phyloP scores from a whole-genome alignment of 1,284 basidiomycete genomes.

The Apiotrichum montevideense region DNA sequence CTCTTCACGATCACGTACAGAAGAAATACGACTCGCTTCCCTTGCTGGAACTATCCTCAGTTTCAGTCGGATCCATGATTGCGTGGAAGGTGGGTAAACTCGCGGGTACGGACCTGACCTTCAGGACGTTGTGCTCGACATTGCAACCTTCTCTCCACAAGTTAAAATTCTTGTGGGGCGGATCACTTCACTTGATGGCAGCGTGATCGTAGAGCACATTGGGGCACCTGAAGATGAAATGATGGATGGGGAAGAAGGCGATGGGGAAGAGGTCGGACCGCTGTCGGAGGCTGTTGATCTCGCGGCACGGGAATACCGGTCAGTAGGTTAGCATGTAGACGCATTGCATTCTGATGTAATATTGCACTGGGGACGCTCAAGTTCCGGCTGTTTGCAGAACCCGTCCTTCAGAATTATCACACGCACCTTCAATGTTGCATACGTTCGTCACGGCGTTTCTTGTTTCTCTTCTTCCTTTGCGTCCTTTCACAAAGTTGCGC shows the following conservation, averaged over 20 bases:
- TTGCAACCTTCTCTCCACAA: constrained; percentile 34
- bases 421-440: too few species aligned
- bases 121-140: constrained; percentile 34
- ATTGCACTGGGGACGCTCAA: too few species aligned
- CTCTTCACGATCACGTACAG: constrained; percentile 3
- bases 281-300: not conserved
- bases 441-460: too few species aligned
- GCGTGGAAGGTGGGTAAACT: constrained; percentile 31
- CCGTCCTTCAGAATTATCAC: too few species aligned
- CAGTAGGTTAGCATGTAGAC: not conserved
- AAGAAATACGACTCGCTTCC: constrained; percentile 14
- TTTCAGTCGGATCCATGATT: constrained; percentile 16
- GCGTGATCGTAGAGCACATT: not conserved
- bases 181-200: constrained; percentile 3
- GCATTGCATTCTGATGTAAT: too few species aligned
- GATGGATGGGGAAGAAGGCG: not conserved
- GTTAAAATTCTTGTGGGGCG: constrained; percentile 25
- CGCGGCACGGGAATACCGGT: not conserved
- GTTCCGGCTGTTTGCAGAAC: too few species aligned
- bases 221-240: constrained; percentile 5
- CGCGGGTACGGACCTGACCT: not conserved
- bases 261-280: not conserved
- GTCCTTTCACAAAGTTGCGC: too few species aligned
- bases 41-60: not conserved
- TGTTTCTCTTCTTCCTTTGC: too few species aligned